Percentiles rank a stretch among this genome's conserved stretches.
These are phyloP conservation scores for Fistulina hepatica DNA, from an alignment of 1,284 basidiomycete genomes.

Conservation along the genomic window DNA sequence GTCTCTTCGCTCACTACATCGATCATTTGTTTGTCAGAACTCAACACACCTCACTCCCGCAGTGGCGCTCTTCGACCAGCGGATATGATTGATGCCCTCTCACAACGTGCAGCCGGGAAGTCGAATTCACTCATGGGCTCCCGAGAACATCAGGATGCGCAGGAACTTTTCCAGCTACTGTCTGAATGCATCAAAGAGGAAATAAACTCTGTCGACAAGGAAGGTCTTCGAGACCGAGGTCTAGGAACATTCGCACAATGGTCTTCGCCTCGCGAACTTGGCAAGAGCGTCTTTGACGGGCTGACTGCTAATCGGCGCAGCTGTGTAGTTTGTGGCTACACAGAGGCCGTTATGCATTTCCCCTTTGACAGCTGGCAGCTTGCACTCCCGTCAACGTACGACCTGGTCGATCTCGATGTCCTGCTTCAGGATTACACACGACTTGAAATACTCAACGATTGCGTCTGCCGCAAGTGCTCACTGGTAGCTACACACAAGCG, in stretches of 20 bases:
- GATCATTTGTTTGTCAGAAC: conserved; percentile 30
- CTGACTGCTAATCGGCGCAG: conserved; percentile 74
- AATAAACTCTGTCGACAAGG: conserved; percentile 50
- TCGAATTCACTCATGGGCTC: conserved; percentile 65
- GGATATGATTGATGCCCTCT: conserved; percentile 61
- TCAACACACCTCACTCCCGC: conserved; percentile 58
- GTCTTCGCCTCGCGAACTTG: conserved; percentile 28
- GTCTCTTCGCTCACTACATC: conserved; percentile 13
- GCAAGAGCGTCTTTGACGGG: conserved; percentile 68
- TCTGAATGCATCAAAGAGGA: conserved; percentile 83
- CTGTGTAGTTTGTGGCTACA: conserved; percentile 76
- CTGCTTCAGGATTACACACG: conserved; percentile 76
- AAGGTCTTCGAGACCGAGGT: conserved; percentile 55
- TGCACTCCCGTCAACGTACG: conserved; percentile 29
- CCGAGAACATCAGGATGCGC: conserved; percentile 89
- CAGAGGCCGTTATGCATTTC: conserved; percentile 83
- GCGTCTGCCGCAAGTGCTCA: conserved; percentile 75
- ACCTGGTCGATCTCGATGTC: conserved; percentile 29
- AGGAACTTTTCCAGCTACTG: conserved; percentile 87
- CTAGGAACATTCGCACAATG: conserved; percentile 39
- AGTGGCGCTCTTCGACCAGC: conserved; percentile 57
- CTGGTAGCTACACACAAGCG: conserved; percentile 57
- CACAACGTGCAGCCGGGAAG: conserved; percentile 42
- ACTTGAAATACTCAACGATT: conserved; percentile 72
- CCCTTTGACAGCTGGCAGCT: conserved; percentile 76